These are phyloP conservation scores for Kwoniella dejecticola DNA, from an alignment of 768 basidiomycete species.

Conservation along the genomic window DNA sequence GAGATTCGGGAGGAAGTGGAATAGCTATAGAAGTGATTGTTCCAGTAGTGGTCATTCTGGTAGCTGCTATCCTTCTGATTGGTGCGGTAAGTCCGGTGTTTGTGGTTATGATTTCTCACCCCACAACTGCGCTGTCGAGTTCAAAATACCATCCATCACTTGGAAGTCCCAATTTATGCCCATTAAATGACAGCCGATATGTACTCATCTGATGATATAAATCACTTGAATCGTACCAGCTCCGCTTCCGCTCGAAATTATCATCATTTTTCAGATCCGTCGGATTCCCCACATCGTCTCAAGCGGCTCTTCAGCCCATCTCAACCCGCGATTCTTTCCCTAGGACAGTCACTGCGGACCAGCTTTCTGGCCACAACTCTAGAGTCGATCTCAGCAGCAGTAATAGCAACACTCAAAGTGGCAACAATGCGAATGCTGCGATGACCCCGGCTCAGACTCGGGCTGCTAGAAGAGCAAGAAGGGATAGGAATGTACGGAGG, in stretches of 20 bases:
- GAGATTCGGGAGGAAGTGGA: neutral
- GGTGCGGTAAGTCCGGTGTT: conserved; percentile 29
- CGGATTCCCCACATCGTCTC: neutral
- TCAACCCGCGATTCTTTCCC: conserved; percentile 3
- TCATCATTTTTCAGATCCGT: conserved; percentile 11
- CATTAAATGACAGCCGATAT: too few species aligned
- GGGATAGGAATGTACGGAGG: conserved; percentile 28
- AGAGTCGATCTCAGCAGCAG: neutral
- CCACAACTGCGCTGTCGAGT: too few species aligned
- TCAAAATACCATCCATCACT: too few species aligned
- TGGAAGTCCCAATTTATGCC: too few species aligned
- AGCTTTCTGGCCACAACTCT: conserved; percentile 13
- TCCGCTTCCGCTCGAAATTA: conserved; percentile 15
- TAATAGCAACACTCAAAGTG: neutral
- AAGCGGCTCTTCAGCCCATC: neutral
- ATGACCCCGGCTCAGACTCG: neutral
- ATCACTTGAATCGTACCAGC: too few species aligned
- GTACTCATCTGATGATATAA: too few species aligned
- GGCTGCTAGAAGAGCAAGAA: conserved; percentile 2
- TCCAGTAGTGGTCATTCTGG: conserved; percentile 22
- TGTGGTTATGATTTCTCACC: too few species aligned
- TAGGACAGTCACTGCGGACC: conserved; percentile 27
- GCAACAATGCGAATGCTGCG: neutral
- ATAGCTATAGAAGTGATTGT: conserved; percentile 23
- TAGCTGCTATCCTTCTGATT: conserved; percentile 12